Base-by-base conservation (phyloP, 495 filamentous ascomycete genomes). In the Penicillium canariense region DNA sequence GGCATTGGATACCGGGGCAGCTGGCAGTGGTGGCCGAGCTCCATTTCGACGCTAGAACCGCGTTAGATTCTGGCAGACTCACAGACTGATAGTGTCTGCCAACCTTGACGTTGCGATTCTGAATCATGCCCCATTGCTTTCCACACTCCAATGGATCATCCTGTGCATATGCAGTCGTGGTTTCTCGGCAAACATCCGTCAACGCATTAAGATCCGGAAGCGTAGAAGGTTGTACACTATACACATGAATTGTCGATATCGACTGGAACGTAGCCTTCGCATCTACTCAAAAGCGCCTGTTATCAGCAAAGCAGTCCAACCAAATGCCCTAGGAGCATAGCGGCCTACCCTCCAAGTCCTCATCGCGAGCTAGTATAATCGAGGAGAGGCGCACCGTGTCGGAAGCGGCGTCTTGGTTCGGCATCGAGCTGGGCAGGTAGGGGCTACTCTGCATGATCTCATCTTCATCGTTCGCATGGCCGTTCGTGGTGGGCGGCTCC, bases 181-280 rank as follows among this genome's bases (percentile, higher is more conserved):
- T 73, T 61, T 88, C 83, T 15, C 81, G 75, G 52, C 77, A 82
- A 14, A 81, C 83, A 59, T 91, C 86, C 10, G 84, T 84, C 44
- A 96, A 77, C 8, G 87, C 65, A 63, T 90, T 84, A 28, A 96
- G 72, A 62, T 96, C 89, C 68, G 89, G 86, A 8, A 91, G 69
- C 2, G 82, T 75, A 26, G 83, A 78, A 1, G 88, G 81, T 31
- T 87, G 87, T 35, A 97, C 58, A 64, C 91, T 96, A 70, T 97
- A 97, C 43, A 97, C 72, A 63, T 96, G 90, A 49, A 96, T 85
- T 3, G 87, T 88, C 0, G 75, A 77, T 51, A 96, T 83, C 20
- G 82, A 76, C 32, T 86, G 76, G 54, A 90, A 96, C 12, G 82
- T 80, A 14, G 75, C 67, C 53, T 90, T 86, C 1, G 79, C 74